These are phyloP conservation scores for Hyphopichia burtonii DNA, from an alignment of 1,139 yeast genomes.

Conservation along the genomic window DNA sequence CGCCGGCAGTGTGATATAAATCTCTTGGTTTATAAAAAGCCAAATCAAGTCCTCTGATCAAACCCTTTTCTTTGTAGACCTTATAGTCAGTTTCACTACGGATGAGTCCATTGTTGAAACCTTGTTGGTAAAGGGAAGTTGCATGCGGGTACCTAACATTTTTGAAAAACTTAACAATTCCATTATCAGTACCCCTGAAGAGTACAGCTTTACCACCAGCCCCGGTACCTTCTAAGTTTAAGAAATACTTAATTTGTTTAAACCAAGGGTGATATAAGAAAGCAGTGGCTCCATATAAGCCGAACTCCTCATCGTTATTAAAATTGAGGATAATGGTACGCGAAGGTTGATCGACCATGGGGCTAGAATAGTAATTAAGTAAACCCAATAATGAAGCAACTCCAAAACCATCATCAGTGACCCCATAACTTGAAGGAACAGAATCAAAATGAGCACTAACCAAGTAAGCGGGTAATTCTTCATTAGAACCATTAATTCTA, in stretches of 20 bases:
- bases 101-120: slow-evolving; percentile 70
- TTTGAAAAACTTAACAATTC: slow-evolving; percentile 46
- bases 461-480: slow-evolving; percentile 61
- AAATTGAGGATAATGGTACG: slow-evolving; percentile 80
- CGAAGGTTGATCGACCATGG: slow-evolving; percentile 50
- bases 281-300: slow-evolving; percentile 77
- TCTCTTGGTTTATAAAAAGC: slow-evolving; percentile 66
- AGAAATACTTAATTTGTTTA: slow-evolving; percentile 57
- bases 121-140: slow-evolving; percentile 76
- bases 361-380: slow-evolving; percentile 46
- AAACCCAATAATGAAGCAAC: slow-evolving; percentile 77
- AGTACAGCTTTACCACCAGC: slow-evolving; percentile 87
- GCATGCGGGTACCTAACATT: slow-evolving; percentile 73
- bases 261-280: slow-evolving; percentile 79
- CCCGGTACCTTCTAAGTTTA: slow-evolving; percentile 94
- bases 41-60: slow-evolving; percentile 75
- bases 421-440: slow-evolving; percentile 83
- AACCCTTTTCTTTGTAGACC: slow-evolving; percentile 63
- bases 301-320: slow-evolving; percentile 90
- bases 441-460: slow-evolving; percentile 88
- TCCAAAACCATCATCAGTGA: slow-evolving; percentile 96
- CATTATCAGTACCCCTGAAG: slow-evolving; percentile 80
- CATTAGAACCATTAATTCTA: slow-evolving; percentile 62
- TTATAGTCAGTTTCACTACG: slow-evolving; percentile 84
- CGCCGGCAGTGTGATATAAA: slow-evolving; percentile 76